Conservation (phyloP, 2,329 filamentous ascomycete genomes). For the Stromatinia cepivora region DNA sequence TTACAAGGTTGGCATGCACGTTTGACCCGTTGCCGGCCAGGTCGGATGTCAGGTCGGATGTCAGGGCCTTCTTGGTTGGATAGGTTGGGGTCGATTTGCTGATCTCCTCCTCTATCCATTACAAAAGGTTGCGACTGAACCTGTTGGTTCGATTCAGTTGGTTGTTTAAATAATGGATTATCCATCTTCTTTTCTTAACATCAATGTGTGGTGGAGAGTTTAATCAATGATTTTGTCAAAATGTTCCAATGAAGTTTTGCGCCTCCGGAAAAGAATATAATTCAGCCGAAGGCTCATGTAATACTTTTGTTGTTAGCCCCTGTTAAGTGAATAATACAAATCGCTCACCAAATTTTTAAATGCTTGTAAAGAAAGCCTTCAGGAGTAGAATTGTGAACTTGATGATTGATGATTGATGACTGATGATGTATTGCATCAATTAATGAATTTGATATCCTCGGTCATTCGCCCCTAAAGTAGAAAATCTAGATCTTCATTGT, state of each 20-base stretch:
- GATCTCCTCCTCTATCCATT: neutral
- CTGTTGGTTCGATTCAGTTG: neutral
- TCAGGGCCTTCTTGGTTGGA: constrained; percentile 8
- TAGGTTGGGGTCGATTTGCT: constrained; percentile 3
- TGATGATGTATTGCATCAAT: neutral
- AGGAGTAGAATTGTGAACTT: neutral
- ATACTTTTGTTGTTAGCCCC: neutral
- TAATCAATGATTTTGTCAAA: neutral
- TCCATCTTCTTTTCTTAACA: neutral
- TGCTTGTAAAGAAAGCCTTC: neutral
- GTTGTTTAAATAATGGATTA: neutral
- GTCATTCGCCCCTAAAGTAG: neutral
- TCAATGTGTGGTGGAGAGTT: neutral
- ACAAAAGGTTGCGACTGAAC: neutral
- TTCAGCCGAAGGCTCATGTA: neutral
- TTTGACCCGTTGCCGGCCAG: constrained; percentile 22
- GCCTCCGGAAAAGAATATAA: neutral
- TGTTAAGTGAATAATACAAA: neutral
- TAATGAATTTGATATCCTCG: neutral
- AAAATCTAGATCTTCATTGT: neutral
- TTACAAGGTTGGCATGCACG: constrained; percentile 24
- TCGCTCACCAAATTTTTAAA: neutral
- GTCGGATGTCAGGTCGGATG: constrained; percentile 23
- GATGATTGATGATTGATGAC: too few relatives aligned
- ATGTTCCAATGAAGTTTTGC: neutral